Conservation (phyloP, 192 early-diverging fungal genomes). For the Mortierella antarctica region DNA sequence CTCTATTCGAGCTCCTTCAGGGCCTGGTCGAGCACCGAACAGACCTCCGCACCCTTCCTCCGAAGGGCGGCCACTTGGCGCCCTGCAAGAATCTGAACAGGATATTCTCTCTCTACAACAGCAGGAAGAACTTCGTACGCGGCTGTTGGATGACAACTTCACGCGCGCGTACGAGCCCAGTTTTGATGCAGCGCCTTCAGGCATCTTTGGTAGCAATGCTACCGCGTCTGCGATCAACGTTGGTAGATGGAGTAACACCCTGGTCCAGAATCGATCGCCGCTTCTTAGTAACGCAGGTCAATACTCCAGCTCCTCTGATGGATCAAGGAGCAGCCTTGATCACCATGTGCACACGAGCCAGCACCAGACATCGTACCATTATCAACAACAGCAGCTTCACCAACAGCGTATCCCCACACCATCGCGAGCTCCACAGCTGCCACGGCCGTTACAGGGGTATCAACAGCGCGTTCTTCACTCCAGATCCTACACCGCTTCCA, state of each 20-base stretch:
- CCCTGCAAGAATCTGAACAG: too few relatives aligned
- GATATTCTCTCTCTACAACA: too few relatives aligned
- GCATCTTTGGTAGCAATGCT: not conserved
- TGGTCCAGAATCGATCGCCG: too few relatives aligned
- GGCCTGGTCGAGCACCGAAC: not conserved
- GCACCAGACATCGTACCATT: not conserved
- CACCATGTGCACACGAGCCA: not conserved
- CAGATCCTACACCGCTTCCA: not conserved
- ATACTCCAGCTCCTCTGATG: not conserved
- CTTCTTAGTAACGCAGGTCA: not conserved
- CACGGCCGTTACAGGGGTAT: not conserved
- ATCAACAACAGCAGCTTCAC: conserved; percentile 8
- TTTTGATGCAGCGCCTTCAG: not conserved
- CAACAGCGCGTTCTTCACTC: not conserved
- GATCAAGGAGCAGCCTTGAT: too few relatives aligned
- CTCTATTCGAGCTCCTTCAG: conserved; percentile 11
- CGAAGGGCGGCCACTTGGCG: too few relatives aligned
- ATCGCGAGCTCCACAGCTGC: not conserved
- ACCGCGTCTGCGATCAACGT: not conserved
- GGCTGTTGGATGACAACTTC: conserved; percentile 22
- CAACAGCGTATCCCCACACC: not conserved
- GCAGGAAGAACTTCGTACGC: conserved; percentile 7
- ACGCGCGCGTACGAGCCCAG: conserved; percentile 16
- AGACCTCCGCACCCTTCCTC: conserved; percentile 9
- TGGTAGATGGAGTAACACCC: too few relatives aligned